Conservation (phyloP, 2,329 filamentous ascomycete genomes). For the Aspergillus versicolor region DNA sequence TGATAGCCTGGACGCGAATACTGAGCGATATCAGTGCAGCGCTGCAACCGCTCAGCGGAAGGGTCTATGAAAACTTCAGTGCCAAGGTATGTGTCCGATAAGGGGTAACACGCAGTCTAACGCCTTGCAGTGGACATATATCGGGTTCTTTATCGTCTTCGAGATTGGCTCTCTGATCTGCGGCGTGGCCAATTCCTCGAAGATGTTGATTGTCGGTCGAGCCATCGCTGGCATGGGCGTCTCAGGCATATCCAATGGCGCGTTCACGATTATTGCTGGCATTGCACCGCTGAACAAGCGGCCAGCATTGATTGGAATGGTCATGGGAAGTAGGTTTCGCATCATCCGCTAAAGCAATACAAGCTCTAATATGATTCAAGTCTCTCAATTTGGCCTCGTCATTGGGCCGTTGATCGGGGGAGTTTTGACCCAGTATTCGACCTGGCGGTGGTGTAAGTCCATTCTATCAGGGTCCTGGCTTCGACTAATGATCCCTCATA, state of each 20-base stretch:
- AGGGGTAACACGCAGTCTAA: not conserved
- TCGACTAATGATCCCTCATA: not conserved
- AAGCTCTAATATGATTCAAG: too few species aligned
- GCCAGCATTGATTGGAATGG: not conserved
- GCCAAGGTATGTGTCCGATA: not conserved
- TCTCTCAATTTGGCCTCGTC: not conserved
- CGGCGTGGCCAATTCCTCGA: not conserved
- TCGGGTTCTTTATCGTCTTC: not conserved
- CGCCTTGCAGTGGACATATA: not conserved
- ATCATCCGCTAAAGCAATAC: too few species aligned
- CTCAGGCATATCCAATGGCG: conserved; percentile 1
- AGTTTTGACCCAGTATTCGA: not conserved
- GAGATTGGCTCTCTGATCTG: conserved; percentile 4
- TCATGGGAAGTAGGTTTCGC: not conserved
- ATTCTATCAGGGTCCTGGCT: too few species aligned
- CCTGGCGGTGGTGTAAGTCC: conserved; percentile 9
- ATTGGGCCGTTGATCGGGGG: conserved; percentile 1
- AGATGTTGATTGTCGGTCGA: conserved; percentile 6
- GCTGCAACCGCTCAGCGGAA: not conserved
- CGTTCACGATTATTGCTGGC: not conserved
- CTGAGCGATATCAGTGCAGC: not conserved
- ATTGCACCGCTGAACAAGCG: not conserved
- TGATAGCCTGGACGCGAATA: too few species aligned
- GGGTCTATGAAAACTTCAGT: conserved; percentile 3
- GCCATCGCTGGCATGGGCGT: conserved; percentile 1